Percentiles rank a stretch among this genome's conserved stretches.
Conservation (phyloP, 2,329 filamentous ascomycete genomes). For the Penicillium paneum region DNA sequence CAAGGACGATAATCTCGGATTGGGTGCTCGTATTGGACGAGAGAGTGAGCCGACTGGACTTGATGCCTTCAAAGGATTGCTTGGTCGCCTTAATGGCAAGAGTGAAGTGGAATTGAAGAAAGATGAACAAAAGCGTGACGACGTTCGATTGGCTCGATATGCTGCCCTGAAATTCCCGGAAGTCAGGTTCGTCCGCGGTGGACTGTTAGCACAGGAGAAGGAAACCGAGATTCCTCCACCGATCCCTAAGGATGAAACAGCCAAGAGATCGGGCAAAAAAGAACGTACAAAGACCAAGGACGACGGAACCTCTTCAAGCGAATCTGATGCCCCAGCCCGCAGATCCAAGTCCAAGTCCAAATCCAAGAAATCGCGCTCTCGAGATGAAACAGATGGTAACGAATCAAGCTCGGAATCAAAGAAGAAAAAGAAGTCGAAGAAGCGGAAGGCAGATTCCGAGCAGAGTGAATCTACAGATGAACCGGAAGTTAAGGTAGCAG, state of each 20-base stretch:
- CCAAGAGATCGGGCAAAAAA: conserved; percentile 43
- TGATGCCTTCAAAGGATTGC: conserved; percentile 77
- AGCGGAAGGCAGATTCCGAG: conserved; percentile 35
- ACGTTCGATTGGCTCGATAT: conserved; percentile 70
- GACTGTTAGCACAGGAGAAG: conserved; percentile 62
- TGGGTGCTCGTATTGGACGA: conserved; percentile 75
- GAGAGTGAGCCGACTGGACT: conserved; percentile 76
- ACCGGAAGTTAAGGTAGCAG: conserved; percentile 26
- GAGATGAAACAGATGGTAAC: conserved; percentile 18
- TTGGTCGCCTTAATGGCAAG: conserved; percentile 88
- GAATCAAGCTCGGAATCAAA: conserved; percentile 23
- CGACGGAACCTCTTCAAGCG: conserved; percentile 7
- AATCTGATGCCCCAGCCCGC: conserved; percentile 8
- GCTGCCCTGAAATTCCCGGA: conserved; percentile 71
- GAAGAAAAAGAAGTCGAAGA: conserved; percentile 34
- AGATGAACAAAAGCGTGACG: conserved; percentile 65
- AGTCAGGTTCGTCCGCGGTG: conserved; percentile 86
- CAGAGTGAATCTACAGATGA: conserved; percentile 25
- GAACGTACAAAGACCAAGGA: not conserved
- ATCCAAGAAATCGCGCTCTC: conserved; percentile 20
- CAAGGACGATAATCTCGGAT: conserved; percentile 86
- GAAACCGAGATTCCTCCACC: conserved; percentile 13
- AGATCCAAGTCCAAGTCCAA: conserved; percentile 23
- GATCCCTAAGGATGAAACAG: conserved; percentile 50
- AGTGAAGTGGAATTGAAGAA: conserved; percentile 68